Base-by-base conservation (phyloP, 257 asterid species). In the Oldenlandia corymbosa region DNA sequence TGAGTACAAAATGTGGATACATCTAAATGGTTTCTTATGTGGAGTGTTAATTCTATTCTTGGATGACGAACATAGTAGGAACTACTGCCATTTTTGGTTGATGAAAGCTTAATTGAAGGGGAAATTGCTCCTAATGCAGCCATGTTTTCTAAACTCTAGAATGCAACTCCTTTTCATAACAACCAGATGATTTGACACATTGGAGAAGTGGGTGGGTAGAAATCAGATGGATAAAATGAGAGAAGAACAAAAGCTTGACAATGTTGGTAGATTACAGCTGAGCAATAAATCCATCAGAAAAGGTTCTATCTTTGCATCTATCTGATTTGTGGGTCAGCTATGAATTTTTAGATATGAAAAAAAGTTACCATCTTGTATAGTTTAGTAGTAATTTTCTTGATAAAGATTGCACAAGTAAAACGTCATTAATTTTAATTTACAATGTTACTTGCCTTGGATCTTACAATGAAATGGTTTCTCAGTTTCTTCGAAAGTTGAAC, bases 61-160 rank as follows among this genome's bases (percentile, higher is more conserved):
- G 74, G 66, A 58, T 55, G 62, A 58, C 47, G 64, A 62, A 65
- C 27, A 62, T 27, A 56, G 54, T 12, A 67, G 56, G 68, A 10
- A 49, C 48, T 75, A 20, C 17, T 36, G 46, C 26, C n/a, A 36
- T 47, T 84, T 52, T 74, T 48, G 45, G 58, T 49, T 8, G 81
- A 64, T 41, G 66, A 62, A 49, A 47, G 59, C 66, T 78, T 67
- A 66, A 71, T 18, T 62, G 76, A 55, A 26, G 80, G 50, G 56
- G 78, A 66, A 37, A 75, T 58, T 62, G 86, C 71, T 49, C 71
- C 72, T 14, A 57, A 56, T 41, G 77, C 70, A 56, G 89, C 78
- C 95, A 88, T 88, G 41, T 70, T 74, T 67, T 37, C 4, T n/a
- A n/a, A n/a, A 37, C 36, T 12, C 41, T 63, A 51, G 24, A 21